A percentile compares a stretch with the other conserved stretches of the same genome.
Conservation (phyloP, 257 asterid genomes). For the Hygrophila difformis region DNA sequence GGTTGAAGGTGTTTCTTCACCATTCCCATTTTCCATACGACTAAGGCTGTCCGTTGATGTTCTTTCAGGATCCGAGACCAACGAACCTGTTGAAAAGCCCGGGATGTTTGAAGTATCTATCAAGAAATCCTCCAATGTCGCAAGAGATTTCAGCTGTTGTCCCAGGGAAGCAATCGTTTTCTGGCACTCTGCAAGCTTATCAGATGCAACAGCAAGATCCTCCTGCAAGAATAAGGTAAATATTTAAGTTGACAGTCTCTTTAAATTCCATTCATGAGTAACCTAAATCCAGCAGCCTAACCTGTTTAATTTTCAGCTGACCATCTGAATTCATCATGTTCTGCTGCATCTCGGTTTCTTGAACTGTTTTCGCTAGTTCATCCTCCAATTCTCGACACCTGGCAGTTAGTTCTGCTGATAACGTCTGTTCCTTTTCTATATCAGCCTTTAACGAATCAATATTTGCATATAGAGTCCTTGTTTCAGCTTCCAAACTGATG, state of each 20-base stretch:
- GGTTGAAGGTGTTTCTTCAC: conserved; percentile 43
- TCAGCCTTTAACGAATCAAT: conserved; percentile 27
- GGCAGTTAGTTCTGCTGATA: conserved; percentile 24
- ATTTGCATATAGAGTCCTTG: conserved; percentile 28
- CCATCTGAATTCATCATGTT: too few species aligned
- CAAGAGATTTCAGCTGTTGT: conserved; percentile 49
- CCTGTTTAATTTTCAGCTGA: conserved; percentile 25
- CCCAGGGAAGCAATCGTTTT: conserved; percentile 67
- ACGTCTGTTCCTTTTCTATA: conserved; percentile 22
- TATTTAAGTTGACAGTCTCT: too few species aligned
- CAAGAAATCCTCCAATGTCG: conserved; percentile 67
- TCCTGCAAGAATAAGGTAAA: conserved; percentile 29
- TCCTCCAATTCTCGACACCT: conserved; percentile 38
- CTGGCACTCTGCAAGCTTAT: conserved; percentile 69
- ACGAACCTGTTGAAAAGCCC: too few species aligned
- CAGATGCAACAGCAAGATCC: conserved; percentile 61
- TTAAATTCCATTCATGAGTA: background rate
- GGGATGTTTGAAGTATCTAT: conserved; percentile 49
- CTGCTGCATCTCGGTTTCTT: too few species aligned
- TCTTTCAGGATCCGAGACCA: conserved; percentile 2
- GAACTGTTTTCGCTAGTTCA: conserved; percentile 26
- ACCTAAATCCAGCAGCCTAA: conserved; percentile 30
- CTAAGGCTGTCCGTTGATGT: conserved; percentile 32
- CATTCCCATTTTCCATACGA: conserved; percentile 28
- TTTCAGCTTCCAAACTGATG: conserved; percentile 39